Base-by-base conservation (phyloP, 768 basidiomycete species). In the Imleria badia region DNA sequence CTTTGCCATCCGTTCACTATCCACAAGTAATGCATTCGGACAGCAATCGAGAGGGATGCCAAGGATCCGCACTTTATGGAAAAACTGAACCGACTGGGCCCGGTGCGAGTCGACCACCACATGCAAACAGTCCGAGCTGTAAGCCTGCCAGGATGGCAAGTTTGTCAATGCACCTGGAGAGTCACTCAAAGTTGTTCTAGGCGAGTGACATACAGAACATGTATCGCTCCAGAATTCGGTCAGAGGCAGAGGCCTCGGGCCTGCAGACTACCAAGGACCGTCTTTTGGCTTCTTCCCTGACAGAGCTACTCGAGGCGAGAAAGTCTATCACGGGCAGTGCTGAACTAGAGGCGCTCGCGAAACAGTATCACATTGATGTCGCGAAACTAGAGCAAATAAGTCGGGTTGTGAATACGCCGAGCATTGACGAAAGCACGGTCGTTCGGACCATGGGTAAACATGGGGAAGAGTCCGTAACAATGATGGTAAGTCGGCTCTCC, bases 41-140 rank as follows among this genome's bases (percentile, higher is more conserved):
- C 59, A 89, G 88, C 74, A 9, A 83, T 89, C 61, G 76, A 82
- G 51, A 71, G 65, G 49, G 89, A 93, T 60, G 78, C 82, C n/a
- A 76, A 74, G 51, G 89, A 94, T 62, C 87, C 87, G 2, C 81
- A 90, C 26, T 81, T 92, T 47, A 67, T 88, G 60, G 75, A 80
- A 34, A 90, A 87, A 60, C 70, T 94, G 46, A 80, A 60, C 59
- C 74, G 69, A 35, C 73, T 93, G 2, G 89, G 89, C 1, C 83
- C 81, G 13, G 90, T 91, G 22, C 75, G 73, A 31, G 88, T 92
- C 13, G 82, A 89, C 61, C 85, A 87, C 60, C 80, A 78, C 65
- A 81, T 80, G 78, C 73, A 76, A 53, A 67, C 76, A 7, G 60
- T 81, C 48, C 77, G 68, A 58, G 70, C 78, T 20, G 87, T 85